These are phyloP conservation scores for Mortierella sp. DNA, from an alignment of 371 early-diverging fungal species.

Conservation along the genomic window DNA sequence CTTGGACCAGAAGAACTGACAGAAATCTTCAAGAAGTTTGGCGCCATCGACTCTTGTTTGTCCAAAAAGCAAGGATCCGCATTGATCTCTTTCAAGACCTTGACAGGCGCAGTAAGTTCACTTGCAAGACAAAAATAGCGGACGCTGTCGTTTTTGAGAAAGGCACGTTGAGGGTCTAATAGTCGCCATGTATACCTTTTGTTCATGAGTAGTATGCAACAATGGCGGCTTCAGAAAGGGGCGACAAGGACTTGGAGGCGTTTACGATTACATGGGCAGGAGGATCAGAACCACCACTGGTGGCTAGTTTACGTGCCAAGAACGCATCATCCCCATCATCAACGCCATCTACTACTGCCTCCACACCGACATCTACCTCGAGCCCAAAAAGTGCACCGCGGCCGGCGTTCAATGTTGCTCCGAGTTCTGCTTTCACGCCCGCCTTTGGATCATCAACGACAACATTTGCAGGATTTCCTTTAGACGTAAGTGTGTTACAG, in stretches of 20 bases:
- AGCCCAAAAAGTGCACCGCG: constrained; percentile 9
- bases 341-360: constrained; percentile 2
- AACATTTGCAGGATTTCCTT: constrained; percentile 23
- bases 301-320: constrained; percentile 28
- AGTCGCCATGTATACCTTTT: no score
- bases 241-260: constrained; percentile 16
- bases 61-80: constrained; percentile 48
- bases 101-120: constrained; percentile 42
- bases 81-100: constrained; percentile 37
- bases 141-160: neutral
- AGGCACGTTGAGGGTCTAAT: neutral
- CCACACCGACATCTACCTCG: constrained; percentile 7
- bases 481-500: constrained; percentile 13
- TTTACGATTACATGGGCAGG: constrained; percentile 49
- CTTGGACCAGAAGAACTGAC: constrained; percentile 25
- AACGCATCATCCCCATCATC: neutral
- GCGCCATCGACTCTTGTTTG: constrained; percentile 46
- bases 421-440: constrained; percentile 21
- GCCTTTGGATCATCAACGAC: constrained; percentile 22
- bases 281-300: constrained; percentile 31
- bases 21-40: constrained; percentile 36
- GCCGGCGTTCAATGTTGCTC: constrained; percentile 30
- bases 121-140: neutral
- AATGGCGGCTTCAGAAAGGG: constrained; percentile 30
- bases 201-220: constrained; percentile 21